A percentile compares a stretch with the other conserved stretches of the same genome.
Evolutionary conservation across 1,139 yeast genomes (phyloP).

Genomic region (Hyphopichia fennica): DNA sequence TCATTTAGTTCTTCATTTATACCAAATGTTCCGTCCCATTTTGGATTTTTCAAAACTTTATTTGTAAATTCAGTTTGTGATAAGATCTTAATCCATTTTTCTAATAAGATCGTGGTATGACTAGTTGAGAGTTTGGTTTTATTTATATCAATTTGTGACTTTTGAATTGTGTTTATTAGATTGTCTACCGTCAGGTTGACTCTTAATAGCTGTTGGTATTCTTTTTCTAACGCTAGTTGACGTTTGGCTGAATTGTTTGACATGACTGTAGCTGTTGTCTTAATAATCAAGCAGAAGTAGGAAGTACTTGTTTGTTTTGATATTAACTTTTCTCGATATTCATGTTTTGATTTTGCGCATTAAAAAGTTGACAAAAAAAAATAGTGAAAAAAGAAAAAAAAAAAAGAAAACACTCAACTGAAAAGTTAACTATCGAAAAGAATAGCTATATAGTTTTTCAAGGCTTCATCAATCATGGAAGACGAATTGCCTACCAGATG

Average conservation of each 20-base stretch:
- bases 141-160: constrained; percentile 28
- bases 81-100: constrained; percentile 47
- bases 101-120: constrained; percentile 37
- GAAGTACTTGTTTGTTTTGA: background rate
- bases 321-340: background rate
- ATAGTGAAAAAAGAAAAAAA: constrained; percentile 1
- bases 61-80: constrained; percentile 47
- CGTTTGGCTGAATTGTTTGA: constrained; percentile 13
- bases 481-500: constrained; percentile 64
- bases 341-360: background rate
- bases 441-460: background rate
- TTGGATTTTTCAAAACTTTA: constrained; percentile 31
- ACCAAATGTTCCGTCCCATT: constrained; percentile 31
- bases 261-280: no score
- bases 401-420: background rate
- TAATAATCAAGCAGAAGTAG: background rate
- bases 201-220: constrained; percentile 32
- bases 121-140: constrained; percentile 32
- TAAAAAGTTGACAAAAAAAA: background rate
- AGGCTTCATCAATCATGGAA: constrained; percentile 3
- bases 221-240: constrained; percentile 37
- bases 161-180: constrained; percentile 28
- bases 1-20: constrained; percentile 9
- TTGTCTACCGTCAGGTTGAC: constrained; percentile 32
- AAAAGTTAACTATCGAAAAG: background rate